Conservation (phyloP, 2,329 filamentous ascomycete species). For the Parafenestella ontariensis region DNA sequence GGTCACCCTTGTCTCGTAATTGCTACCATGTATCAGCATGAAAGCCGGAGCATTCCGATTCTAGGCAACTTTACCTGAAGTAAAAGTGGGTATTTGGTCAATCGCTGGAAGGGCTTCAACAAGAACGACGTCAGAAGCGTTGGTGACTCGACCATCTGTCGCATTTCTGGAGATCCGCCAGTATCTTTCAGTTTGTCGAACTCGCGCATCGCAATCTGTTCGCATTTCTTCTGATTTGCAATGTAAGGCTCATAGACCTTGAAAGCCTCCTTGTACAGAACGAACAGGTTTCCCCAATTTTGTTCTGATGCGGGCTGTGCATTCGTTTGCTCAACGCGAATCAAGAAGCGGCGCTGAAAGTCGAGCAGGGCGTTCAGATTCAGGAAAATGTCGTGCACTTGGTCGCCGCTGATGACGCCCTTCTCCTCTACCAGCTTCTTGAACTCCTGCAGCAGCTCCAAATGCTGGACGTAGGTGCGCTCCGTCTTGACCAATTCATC, state of each 20-base stretch:
- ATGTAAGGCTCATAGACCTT: constrained; percentile 97
- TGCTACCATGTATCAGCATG: constrained; percentile 62
- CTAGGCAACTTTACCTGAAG: constrained; percentile 68
- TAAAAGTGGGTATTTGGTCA: constrained; percentile 92
- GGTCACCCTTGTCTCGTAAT: constrained; percentile 80
- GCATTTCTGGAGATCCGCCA: constrained; percentile 66
- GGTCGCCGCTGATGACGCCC: constrained; percentile 85
- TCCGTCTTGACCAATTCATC: constrained; percentile 93
- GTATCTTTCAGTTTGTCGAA: constrained; percentile 86
- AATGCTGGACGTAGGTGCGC: constrained; percentile 95
- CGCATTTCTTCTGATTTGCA: constrained; percentile 91
- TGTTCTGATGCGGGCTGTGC: constrained; percentile 77
- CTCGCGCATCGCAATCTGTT: constrained; percentile 79
- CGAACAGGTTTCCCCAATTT: constrained; percentile 94
- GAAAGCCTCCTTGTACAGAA: constrained; percentile 84
- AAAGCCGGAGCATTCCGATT: constrained; percentile 4
- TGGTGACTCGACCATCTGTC: constrained; percentile 82
- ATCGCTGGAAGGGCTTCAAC: constrained; percentile 92
- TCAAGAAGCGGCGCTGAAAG: constrained; percentile 93
- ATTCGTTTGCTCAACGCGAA: constrained; percentile 94
- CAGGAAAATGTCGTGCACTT: constrained; percentile 92
- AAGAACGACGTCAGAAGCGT: constrained; percentile 91
- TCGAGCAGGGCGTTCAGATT: constrained; percentile 95
- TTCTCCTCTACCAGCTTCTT: constrained; percentile 90
- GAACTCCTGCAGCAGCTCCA: constrained; percentile 90